Base-by-base conservation (phyloP, 2,329 filamentous ascomycete genomes). In the Penicillium frequentans region DNA sequence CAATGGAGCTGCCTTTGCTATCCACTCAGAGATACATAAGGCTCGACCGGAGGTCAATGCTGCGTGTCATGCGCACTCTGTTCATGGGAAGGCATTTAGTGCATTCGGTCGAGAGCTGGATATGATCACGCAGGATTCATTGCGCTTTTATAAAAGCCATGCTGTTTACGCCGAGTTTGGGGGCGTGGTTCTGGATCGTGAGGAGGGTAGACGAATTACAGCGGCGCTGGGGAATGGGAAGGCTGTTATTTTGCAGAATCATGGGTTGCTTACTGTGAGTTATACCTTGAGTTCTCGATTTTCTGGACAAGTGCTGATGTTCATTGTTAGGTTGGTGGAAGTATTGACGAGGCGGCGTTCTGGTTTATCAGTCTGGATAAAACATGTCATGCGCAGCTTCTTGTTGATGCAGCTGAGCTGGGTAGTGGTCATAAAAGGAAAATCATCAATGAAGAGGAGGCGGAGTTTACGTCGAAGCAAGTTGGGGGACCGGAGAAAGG, bases 311-410 rank as follows among this genome's bases (percentile, higher is more conserved):
- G 4, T 21, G 19, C 39, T 42, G 39, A 42, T 23, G 39, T 10
- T 11, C 9, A 3, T 42, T 26, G 2, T 13, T 26, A 49, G 47
- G 47, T 50, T 45, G 88, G 88, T 9, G 65, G 71, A 10, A 90
- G 87, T 0, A 87, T 90, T 1, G 88, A 90, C 66, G 88, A 90
- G 73, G 87, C 87, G 2, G 84, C 84, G 0, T 90, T 86, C 68
- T 70, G 90, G 42, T 87, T 89, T 67, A 50, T 37, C 14, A 31
- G 43, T n/a, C 79, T 90, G 72, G 87, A 90, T 71, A 80, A 86
- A 48, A 84, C 82, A 47, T 90, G 87, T 68, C 80, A 84, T 48
- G 82, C 89, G 29, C 87, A 90, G 74, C 75, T 89, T 45, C 76
- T 81, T 62, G 84, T 86, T 33, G 87, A 90, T 37, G 50, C 50